Evolutionary conservation across 176 grass and related monocot species (phyloP).

Genomic region (Phyllostachys edulis): DNA sequence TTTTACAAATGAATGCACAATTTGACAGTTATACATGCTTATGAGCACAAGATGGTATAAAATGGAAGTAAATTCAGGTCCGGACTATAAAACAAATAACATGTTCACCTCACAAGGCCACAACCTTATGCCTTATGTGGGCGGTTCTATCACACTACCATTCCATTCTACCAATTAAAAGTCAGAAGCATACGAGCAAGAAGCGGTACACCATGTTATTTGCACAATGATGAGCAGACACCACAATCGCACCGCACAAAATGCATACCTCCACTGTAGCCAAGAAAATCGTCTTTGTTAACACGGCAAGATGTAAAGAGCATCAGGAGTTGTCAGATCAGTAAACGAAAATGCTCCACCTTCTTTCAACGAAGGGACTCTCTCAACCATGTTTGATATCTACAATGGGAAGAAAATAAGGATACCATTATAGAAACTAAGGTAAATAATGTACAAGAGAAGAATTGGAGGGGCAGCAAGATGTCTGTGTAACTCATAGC

Average conservation of each 20-base stretch:
- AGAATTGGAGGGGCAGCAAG: not conserved
- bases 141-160: constrained; percentile 3
- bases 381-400: constrained; percentile 92
- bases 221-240: constrained; percentile 10
- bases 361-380: constrained; percentile 88
- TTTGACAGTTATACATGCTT: constrained; percentile 22
- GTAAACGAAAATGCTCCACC: constrained; percentile 92
- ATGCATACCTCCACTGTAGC: constrained; percentile 78
- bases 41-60: not conserved
- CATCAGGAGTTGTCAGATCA: constrained; percentile 82
- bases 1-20: not conserved
- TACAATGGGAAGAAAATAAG: constrained; percentile 32
- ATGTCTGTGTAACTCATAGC: not conserved
- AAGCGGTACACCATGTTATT: not conserved
- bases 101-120: not conserved
- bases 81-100: not conserved
- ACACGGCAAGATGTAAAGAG: constrained; percentile 70
- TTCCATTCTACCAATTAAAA: not conserved
- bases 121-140: too few species aligned
- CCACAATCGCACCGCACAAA: constrained; percentile 12
- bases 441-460: constrained; percentile 22
- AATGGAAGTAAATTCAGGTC: constrained; percentile 9
- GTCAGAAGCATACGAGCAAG: constrained; percentile 17
- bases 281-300: constrained; percentile 65
- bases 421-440: not conserved